A percentile compares a stretch with the other conserved stretches of the same genome.
phyloP scores from a whole-genome alignment of 1,284 basidiomycete genomes.

The Pyrrhoderma noxium region DNA sequence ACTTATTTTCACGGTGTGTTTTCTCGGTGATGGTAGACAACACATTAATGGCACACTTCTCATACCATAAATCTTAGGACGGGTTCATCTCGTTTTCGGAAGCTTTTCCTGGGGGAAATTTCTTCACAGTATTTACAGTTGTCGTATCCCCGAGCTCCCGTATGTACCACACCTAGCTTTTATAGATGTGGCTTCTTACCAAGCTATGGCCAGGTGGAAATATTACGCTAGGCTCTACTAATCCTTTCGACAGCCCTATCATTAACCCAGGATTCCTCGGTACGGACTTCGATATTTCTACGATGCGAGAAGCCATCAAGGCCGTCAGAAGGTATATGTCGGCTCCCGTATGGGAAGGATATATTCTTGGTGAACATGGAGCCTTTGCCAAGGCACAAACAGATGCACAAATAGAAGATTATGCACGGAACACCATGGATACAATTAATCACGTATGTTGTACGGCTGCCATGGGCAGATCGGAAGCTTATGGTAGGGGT shows the following conservation, averaged over 20 bases:
- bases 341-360: conserved; percentile 30
- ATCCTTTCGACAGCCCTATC: conserved; percentile 35
- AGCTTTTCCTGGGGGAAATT: conserved; percentile 20
- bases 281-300: conserved; percentile 31
- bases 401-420: conserved; percentile 25
- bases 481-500: conserved; percentile 20
- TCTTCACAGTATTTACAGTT: conserved; percentile 20
- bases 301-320: conserved; percentile 29
- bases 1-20: conserved; percentile 14
- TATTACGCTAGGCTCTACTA: conserved; percentile 28
- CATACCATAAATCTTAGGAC: background rate
- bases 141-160: conserved; percentile 23
- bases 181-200: conserved; percentile 2
- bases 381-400: conserved; percentile 21
- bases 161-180: conserved; percentile 6
- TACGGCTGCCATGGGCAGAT: conserved; percentile 25
- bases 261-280: conserved; percentile 41
- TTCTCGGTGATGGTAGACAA: background rate
- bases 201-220: conserved; percentile 32
- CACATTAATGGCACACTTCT: too few relatives aligned
- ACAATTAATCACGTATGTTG: conserved; percentile 26
- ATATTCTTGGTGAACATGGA: conserved; percentile 24
- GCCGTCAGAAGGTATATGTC: conserved; percentile 27
- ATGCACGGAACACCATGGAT: conserved; percentile 19
- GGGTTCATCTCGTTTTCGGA: conserved; percentile 3